A percentile compares a stretch with the other conserved stretches of the same genome.
Evolutionary conservation across 805 yeast genomes (phyloP).

Genomic region (Wickerhamiella domercqiae): DNA sequence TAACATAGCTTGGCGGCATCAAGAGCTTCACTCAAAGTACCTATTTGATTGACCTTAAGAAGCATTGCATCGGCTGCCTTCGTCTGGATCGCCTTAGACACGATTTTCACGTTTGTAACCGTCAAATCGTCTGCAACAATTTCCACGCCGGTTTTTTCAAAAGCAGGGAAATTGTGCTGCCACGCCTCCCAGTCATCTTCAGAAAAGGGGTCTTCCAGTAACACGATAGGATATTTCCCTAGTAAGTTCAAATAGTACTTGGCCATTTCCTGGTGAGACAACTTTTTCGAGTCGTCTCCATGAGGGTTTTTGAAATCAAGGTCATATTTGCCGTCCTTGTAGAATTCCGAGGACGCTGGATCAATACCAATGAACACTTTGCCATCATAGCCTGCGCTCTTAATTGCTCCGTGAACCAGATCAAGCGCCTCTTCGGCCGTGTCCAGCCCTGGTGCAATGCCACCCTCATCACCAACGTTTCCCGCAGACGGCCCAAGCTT

Average conservation of each 20-base stretch:
- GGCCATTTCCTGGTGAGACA: conserved; percentile 77
- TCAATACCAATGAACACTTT: conserved; percentile 84
- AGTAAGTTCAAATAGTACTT: conserved; percentile 65
- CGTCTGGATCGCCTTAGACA: conserved; percentile 89
- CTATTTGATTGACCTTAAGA: conserved; percentile 97
- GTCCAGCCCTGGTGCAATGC: conserved; percentile 96
- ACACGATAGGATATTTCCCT: conserved; percentile 90
- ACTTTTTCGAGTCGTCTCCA: conserved; percentile 81
- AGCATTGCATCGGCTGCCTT: conserved; percentile 89
- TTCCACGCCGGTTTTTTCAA: conserved; percentile 43
- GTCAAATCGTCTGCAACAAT: conserved; percentile 97
- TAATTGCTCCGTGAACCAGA: conserved; percentile 79
- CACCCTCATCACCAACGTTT: conserved; percentile 99
- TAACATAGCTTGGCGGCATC: conserved; percentile 92
- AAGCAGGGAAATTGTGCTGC: conserved; percentile 77
- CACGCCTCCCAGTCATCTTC: conserved; percentile 99
- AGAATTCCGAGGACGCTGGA: conserved; percentile 96
- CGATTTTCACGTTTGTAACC: conserved; percentile 93
- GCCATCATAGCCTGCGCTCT: conserved; percentile 90
- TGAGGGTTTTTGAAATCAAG: conserved; percentile 96
- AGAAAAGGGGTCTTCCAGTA: conserved; percentile 97
- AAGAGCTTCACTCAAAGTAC: conserved; percentile 90
- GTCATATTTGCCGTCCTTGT: conserved; percentile 93
- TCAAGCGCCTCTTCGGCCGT: conserved; percentile 96
- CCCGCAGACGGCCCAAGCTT: conserved; percentile 96